Conservation (phyloP, 306 rosid species). For the Cicer bijugum region DNA sequence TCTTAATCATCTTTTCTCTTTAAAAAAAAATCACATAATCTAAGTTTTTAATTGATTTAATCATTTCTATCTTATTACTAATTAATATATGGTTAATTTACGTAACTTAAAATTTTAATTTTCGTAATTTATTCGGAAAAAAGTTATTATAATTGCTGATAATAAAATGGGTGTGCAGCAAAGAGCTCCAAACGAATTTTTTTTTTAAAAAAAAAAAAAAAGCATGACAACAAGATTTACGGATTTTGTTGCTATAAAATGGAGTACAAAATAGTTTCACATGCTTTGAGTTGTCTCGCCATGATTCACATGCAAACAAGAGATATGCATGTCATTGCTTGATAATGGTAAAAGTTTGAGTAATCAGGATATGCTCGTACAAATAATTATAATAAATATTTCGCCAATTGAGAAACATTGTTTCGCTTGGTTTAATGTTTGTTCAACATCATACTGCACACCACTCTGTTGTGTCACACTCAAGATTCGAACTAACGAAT, state of each 20-base stretch:
- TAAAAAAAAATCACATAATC: too few species aligned
- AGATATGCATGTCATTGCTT: slow-evolving; percentile 31
- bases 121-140: too few species aligned
- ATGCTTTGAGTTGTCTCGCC: slow-evolving; percentile 5
- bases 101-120: too few species aligned
- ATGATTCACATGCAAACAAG: slow-evolving; percentile 40
- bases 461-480: too few species aligned
- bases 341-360: slow-evolving; percentile 1
- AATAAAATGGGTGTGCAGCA: slow-evolving; percentile 2
- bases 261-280: slow-evolving; percentile 20
- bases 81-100: too few species aligned
- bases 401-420: slow-evolving; percentile 1
- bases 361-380: not conserved
- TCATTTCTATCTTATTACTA: too few species aligned
- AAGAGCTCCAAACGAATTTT: slow-evolving; percentile 23
- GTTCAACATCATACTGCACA: not conserved
- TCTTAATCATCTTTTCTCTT: too few species aligned
- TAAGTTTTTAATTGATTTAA: too few species aligned
- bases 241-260: slow-evolving; percentile 19
- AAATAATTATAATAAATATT: not conserved
- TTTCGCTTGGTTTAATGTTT: slow-evolving; percentile 18
- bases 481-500: too few species aligned
- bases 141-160: too few species aligned
- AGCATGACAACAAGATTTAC: slow-evolving; percentile 32
- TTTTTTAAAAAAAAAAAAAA: too few species aligned